phyloP scores from a whole-genome alignment of 495 filamentous ascomycete genomes.

The Collariella sp. region DNA sequence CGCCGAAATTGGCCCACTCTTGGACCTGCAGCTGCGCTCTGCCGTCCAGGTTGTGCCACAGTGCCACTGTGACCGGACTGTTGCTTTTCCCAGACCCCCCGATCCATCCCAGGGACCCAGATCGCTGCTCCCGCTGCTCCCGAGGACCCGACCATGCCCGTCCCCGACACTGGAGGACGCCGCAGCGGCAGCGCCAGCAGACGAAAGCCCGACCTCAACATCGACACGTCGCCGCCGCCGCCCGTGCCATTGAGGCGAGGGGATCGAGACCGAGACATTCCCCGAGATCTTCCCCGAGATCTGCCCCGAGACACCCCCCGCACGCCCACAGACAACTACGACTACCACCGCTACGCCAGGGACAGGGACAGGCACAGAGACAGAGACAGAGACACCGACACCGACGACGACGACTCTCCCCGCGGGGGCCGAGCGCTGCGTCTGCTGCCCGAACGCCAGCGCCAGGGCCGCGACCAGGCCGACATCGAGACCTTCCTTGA shows the following conservation, averaged over 20 bases:
- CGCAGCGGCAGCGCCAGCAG: constrained; percentile 13
- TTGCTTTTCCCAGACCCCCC: constrained; percentile 7
- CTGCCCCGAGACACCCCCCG: background rate
- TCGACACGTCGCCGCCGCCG: constrained; percentile 22
- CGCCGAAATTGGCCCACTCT: background rate
- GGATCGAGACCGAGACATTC: background rate
- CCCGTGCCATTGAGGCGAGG: background rate
- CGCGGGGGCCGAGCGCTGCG: constrained; percentile 19
- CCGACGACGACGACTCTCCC: constrained; percentile 1
- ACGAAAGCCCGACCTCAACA: constrained; percentile 23
- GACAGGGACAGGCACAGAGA: constrained; percentile 4
- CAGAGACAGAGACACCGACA: too few species aligned
- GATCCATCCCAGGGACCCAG: too few species aligned
- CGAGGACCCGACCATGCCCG: constrained; percentile 16
- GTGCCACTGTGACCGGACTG: constrained; percentile 13
- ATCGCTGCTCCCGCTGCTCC: background rate
- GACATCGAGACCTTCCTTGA: constrained; percentile 31
- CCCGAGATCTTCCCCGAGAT: background rate
- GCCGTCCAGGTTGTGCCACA: background rate
- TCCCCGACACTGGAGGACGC: constrained; percentile 16
- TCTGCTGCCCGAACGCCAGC: constrained; percentile 5
- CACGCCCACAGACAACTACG: too few species aligned
- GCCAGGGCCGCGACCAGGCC: constrained; percentile 15
- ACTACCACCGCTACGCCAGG: too few species aligned
- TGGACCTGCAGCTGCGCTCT: constrained; percentile 8